Conservation (phyloP, 1,139 yeast genomes). For the Kurtzmaniella quercitrusa region DNA sequence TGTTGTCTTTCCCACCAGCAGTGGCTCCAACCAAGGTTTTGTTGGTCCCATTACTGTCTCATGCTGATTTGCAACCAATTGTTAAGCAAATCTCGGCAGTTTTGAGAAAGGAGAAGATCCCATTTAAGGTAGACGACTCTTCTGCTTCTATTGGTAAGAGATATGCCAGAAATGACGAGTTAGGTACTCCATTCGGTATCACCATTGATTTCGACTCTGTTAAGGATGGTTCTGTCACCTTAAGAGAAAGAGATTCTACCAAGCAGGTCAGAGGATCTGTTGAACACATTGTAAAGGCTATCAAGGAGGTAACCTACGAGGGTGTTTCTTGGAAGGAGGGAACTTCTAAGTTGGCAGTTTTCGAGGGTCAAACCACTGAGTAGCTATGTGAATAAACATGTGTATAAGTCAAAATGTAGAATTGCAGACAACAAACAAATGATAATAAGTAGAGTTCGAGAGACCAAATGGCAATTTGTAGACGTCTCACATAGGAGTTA, state of each 20-base stretch:
- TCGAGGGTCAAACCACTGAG: constrained; percentile 48
- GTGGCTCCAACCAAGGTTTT: constrained; percentile 98
- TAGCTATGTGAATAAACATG: neutral
- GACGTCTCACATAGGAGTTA: no score
- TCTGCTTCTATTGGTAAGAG: constrained; percentile 98
- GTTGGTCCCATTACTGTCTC: constrained; percentile 88
- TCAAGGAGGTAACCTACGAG: constrained; percentile 69
- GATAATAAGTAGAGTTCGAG: no score
- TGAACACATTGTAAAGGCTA: constrained; percentile 73
- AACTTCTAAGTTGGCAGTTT: constrained; percentile 61
- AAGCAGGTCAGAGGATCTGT: constrained; percentile 94
- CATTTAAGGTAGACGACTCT: constrained; percentile 96
- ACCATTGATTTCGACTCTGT: constrained; percentile 95
- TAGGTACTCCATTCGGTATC: constrained; percentile 98
- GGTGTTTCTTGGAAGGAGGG: constrained; percentile 84
- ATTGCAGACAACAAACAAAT: no score
- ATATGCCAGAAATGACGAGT: constrained; percentile 97
- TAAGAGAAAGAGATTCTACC: constrained; percentile 97
- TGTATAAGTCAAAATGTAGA: neutral
- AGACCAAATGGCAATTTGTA: no score
- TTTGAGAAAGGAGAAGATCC: constrained; percentile 78
- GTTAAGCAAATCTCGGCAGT: constrained; percentile 63
- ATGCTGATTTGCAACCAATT: constrained; percentile 75
- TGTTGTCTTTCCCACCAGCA: constrained; percentile 87
- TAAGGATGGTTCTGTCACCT: constrained; percentile 84